These are phyloP conservation scores for Umbelopsis vinacea DNA, from an alignment of 192 early-diverging fungal species.

Conservation along the genomic window DNA sequence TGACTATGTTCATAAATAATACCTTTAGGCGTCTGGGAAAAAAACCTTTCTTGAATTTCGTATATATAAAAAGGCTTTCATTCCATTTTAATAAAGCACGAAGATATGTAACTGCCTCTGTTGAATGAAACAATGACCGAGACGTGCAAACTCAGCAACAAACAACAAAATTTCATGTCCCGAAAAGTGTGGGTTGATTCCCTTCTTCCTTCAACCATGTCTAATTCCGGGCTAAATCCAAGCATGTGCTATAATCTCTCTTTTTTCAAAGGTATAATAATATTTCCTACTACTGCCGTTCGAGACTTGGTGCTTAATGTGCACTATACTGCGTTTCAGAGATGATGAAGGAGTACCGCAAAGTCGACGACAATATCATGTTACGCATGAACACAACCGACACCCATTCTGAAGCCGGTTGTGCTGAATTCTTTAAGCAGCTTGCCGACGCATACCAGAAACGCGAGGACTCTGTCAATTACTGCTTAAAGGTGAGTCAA, in stretches of 20 bases:
- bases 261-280: conserved; percentile 59
- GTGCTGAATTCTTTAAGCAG: conserved; percentile 66
- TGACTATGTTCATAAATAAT: no score
- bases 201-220: conserved; percentile 10
- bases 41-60: no score
- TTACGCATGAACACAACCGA: conserved; percentile 76
- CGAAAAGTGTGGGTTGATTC: not conserved
- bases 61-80: no score
- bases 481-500: conserved; percentile 61
- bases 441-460: conserved; percentile 67
- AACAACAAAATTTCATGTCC: not conserved
- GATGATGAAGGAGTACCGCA: conserved; percentile 69
- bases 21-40: no score
- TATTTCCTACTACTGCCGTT: not conserved
- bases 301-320: not conserved
- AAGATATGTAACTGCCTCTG: no score
- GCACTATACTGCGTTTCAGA: conserved; percentile 47
- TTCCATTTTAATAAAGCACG: no score
- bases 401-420: conserved; percentile 63
- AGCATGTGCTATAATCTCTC: conserved; percentile 69
- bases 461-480: conserved; percentile 68
- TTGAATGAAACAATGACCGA: not conserved
- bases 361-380: conserved; percentile 84
- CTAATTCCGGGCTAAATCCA: conserved; percentile 47
- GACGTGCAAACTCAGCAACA: not conserved